These are phyloP conservation scores for Sporothrix schenckii DNA, from an alignment of 2,329 filamentous ascomycete species.

Conservation along the genomic window DNA sequence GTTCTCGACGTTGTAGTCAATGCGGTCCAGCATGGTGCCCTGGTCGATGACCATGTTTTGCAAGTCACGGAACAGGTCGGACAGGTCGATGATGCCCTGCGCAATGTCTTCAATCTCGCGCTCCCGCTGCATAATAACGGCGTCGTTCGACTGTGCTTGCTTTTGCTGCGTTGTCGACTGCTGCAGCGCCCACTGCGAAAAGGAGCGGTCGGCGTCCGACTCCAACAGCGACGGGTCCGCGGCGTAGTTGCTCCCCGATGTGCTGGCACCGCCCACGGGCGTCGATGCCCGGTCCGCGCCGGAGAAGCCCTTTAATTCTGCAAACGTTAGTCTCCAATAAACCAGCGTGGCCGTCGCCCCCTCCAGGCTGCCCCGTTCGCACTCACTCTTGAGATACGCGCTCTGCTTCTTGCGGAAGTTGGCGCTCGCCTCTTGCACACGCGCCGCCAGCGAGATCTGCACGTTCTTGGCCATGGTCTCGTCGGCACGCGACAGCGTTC, in stretches of 20 bases:
- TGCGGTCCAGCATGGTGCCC: slow-evolving; percentile 87
- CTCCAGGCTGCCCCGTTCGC: background rate
- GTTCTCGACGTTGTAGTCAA: slow-evolving; percentile 96
- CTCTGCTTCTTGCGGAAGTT: slow-evolving; percentile 97
- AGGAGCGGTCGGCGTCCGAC: slow-evolving; percentile 89
- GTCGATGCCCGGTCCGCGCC: slow-evolving; percentile 55
- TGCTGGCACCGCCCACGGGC: slow-evolving; percentile 46
- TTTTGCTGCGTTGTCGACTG: slow-evolving; percentile 70
- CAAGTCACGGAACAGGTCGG: slow-evolving; percentile 94
- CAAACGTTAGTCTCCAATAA: slow-evolving; percentile 36
- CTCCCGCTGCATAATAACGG: slow-evolving; percentile 86
- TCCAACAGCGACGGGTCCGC: slow-evolving; percentile 87
- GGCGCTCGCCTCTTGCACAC: slow-evolving; percentile 90
- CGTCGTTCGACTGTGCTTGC: slow-evolving; percentile 74
- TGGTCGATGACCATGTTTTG: slow-evolving; percentile 95
- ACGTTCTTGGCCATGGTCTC: slow-evolving; percentile 97
- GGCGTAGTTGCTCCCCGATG: slow-evolving; percentile 42
- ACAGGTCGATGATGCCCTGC: slow-evolving; percentile 94
- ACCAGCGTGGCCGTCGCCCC: too few species aligned
- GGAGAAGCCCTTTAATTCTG: slow-evolving; percentile 75
- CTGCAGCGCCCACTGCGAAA: slow-evolving; percentile 85
- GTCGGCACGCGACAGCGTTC: slow-evolving; percentile 76
- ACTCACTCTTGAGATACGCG: slow-evolving; percentile 85
- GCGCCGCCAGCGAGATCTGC: slow-evolving; percentile 83
- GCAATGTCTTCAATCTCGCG: slow-evolving; percentile 97